phyloP scores from a whole-genome alignment of 371 early-diverging fungal species.

The Mucor ambiguus region DNA sequence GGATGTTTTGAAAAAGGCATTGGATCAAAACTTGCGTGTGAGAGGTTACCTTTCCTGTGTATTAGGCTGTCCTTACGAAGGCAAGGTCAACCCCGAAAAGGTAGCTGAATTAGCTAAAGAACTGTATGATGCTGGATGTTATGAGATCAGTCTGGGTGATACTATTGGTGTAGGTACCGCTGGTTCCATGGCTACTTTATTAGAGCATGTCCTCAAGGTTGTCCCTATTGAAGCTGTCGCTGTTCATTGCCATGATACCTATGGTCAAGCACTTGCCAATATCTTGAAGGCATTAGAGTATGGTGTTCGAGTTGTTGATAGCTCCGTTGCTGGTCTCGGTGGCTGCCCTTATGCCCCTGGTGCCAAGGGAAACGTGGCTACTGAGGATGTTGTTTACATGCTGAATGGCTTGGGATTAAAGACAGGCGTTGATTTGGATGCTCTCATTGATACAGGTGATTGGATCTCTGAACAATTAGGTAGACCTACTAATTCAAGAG shows the following conservation, averaged over 20 bases:
- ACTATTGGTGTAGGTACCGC: slow-evolving; percentile 96
- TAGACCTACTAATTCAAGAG: slow-evolving; percentile 56
- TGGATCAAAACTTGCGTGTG: slow-evolving; percentile 71
- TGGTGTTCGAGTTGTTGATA: slow-evolving; percentile 92
- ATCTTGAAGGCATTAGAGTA: slow-evolving; percentile 82
- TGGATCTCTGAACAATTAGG: slow-evolving; percentile 84
- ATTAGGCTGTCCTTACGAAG: slow-evolving; percentile 96
- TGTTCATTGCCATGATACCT: slow-evolving; percentile 97
- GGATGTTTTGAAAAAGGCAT: slow-evolving; percentile 71
- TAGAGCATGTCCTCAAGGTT: slow-evolving; percentile 71
- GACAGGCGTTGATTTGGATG: slow-evolving; percentile 79
- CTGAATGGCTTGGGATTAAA: slow-evolving; percentile 82
- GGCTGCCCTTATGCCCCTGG: slow-evolving; percentile 98
- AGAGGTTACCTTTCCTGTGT: slow-evolving; percentile 94
- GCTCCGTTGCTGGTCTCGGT: slow-evolving; percentile 93
- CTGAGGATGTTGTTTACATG: slow-evolving; percentile 97
- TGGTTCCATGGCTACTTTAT: slow-evolving; percentile 71
- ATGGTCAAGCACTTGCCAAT: slow-evolving; percentile 96
- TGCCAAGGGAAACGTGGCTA: slow-evolving; percentile 96
- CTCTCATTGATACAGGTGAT: slow-evolving; percentile 76
- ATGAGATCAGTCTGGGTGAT: slow-evolving; percentile 96
- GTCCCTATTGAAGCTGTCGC: slow-evolving; percentile 84
- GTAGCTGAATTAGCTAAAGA: slow-evolving; percentile 80
- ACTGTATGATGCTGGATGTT: slow-evolving; percentile 91
- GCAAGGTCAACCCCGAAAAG: slow-evolving; percentile 66